These are phyloP conservation scores for Candida xiaguanensis DNA, from an alignment of 805 yeast species.

Conservation along the genomic window DNA sequence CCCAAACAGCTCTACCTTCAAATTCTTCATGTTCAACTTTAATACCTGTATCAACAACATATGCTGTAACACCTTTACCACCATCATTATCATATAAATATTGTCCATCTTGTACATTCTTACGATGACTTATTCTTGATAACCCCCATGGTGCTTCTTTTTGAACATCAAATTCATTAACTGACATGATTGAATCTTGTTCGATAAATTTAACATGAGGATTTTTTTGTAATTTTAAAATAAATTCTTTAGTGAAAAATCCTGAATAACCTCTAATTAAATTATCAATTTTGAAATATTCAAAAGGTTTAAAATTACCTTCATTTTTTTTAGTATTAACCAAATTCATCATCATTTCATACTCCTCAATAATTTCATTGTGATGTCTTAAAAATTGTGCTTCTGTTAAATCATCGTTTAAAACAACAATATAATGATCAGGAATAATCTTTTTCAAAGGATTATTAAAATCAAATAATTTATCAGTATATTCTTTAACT, in stretches of 20 bases:
- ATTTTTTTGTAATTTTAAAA: conserved; percentile 11
- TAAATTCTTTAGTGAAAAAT: conserved; percentile 42
- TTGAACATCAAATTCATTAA: conserved; percentile 30
- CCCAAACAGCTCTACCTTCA: conserved; percentile 57
- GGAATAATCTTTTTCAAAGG: conserved; percentile 38
- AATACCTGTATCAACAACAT: conserved; percentile 86
- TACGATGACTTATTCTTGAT: conserved; percentile 34
- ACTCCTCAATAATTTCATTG: conserved; percentile 50
- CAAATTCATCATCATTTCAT: conserved; percentile 9
- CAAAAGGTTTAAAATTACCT: conserved; percentile 28
- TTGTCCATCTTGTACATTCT: conserved; percentile 18
- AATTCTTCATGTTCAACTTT: conserved; percentile 56
- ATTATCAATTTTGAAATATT: conserved; percentile 55
- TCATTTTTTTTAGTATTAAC: neutral
- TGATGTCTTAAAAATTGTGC: conserved; percentile 59
- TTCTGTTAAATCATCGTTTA: conserved; percentile 57
- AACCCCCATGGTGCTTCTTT: conserved; percentile 42
- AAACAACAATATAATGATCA: conserved; percentile 77
- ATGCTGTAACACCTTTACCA: conserved; percentile 57
- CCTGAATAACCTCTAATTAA: conserved; percentile 78
- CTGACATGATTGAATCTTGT: conserved; percentile 35
- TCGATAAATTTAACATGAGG: conserved; percentile 34
- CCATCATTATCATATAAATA: conserved; percentile 37
- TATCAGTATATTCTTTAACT: neutral
- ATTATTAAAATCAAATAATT: conserved; percentile 3